These are phyloP conservation scores for Scalesia atractyloides DNA, from an alignment of 129 eudicot species.

Conservation along the genomic window DNA sequence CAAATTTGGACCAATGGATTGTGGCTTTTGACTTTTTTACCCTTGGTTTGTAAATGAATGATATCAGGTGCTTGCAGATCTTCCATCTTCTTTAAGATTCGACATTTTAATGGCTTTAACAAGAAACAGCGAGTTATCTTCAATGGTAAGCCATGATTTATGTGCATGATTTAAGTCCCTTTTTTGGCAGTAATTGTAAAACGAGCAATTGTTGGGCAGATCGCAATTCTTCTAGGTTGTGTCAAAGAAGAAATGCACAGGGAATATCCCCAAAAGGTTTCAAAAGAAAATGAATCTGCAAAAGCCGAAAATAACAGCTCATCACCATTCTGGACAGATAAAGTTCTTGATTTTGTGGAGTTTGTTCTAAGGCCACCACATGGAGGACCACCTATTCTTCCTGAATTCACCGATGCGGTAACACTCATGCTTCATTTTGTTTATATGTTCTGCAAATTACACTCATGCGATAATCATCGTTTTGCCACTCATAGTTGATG, in stretches of 20 bases:
- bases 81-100: constrained; percentile 60
- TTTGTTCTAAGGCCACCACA: constrained; percentile 77
- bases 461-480: too few relatives aligned
- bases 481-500: background rate
- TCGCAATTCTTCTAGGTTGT: constrained; percentile 74
- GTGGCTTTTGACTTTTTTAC: background rate
- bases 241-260: constrained; percentile 66
- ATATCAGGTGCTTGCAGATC: constrained; percentile 79
- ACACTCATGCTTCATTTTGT: background rate
- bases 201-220: constrained; percentile 45
- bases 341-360: constrained; percentile 74
- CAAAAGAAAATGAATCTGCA: constrained; percentile 30
- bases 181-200: constrained; percentile 9
- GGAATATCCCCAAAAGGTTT: constrained; percentile 44
- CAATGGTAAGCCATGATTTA: constrained; percentile 70
- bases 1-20: constrained; percentile 3
- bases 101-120: constrained; percentile 68
- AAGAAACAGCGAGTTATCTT: constrained; percentile 67
- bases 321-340: constrained; percentile 59
- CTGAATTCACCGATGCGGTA: constrained; percentile 87
- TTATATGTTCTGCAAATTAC: too few relatives aligned
- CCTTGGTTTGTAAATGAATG: constrained; percentile 26
- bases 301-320: constrained; percentile 30
- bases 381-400: constrained; percentile 94
- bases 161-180: background rate